Conservation (phyloP, 2,329 filamentous ascomycete species). For the Fusarium begoniae region DNA sequence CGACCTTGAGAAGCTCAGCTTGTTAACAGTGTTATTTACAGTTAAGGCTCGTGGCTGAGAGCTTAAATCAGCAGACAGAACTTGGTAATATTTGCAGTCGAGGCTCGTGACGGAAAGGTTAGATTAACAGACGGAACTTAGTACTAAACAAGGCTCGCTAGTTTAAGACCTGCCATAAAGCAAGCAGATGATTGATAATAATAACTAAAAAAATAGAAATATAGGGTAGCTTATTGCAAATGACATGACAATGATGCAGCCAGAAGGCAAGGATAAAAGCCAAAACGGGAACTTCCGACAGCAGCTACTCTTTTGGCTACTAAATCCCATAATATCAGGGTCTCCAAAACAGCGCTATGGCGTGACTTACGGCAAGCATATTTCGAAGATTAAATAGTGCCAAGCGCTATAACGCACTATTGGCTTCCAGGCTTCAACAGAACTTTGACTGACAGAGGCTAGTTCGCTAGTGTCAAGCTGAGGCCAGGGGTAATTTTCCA, state of each 20-base stretch:
- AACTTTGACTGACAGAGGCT: neutral
- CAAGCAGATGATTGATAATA: neutral
- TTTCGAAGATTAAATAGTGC: neutral
- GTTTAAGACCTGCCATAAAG: rapidly evolving
- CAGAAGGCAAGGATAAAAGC: too few relatives aligned
- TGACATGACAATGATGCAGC: neutral
- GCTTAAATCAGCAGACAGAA: too few relatives aligned
- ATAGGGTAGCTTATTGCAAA: neutral
- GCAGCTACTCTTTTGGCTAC: neutral
- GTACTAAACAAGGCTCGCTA: rapidly evolving
- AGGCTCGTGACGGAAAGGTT: too few relatives aligned
- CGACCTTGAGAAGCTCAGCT: too few relatives aligned
- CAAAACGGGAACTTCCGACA: neutral
- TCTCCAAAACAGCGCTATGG: neutral
- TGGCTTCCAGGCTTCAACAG: neutral
- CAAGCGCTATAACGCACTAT: neutral
- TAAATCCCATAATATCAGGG: neutral
- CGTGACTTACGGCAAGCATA: neutral
- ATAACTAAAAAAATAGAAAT: neutral
- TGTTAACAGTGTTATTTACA: too few relatives aligned
- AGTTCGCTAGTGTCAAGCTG: neutral
- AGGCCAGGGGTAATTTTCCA: neutral
- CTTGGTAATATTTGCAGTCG: too few relatives aligned
- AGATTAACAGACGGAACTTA: too few relatives aligned
- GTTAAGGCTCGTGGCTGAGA: too few relatives aligned